Evolutionary conservation across 2,329 filamentous ascomycete genomes (phyloP).

Genomic region (Ascochyta pisi): DNA sequence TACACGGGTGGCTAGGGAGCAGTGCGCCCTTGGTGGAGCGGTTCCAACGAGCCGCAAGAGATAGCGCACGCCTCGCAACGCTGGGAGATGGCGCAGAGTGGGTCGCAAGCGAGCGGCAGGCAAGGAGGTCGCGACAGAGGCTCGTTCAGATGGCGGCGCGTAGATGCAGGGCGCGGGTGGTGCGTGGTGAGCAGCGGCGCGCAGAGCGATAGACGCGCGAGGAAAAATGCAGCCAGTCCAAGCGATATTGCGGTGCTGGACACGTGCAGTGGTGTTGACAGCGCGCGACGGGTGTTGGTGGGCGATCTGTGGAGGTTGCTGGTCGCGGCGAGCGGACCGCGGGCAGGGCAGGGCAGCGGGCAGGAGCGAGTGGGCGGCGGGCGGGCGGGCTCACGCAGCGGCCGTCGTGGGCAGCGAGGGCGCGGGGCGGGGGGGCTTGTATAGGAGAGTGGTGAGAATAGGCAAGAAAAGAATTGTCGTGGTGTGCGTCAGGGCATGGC

Average conservation of each 20-base stretch:
- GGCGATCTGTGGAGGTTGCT: slow-evolving; percentile 20
- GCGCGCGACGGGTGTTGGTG: slow-evolving; percentile 9
- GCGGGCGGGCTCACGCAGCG: slow-evolving; percentile 23
- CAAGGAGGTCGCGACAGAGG: slow-evolving; percentile 28
- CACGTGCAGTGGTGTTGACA: slow-evolving; percentile 15
- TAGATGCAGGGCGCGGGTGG: slow-evolving; percentile 11
- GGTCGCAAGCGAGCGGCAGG: slow-evolving; percentile 26
- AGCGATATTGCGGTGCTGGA: slow-evolving; percentile 12
- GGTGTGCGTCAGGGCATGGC: slow-evolving; percentile 33
- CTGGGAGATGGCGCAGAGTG: slow-evolving; percentile 9
- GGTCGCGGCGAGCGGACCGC: slow-evolving; percentile 25
- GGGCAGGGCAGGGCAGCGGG: slow-evolving; percentile 26
- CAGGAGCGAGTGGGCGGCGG: slow-evolving; percentile 24
- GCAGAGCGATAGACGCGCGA: slow-evolving; percentile 19
- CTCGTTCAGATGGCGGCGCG: slow-evolving; percentile 31
- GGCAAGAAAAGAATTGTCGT: slow-evolving; percentile 35
- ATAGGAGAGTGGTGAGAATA: slow-evolving; percentile 20
- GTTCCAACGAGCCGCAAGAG: slow-evolving; percentile 24
- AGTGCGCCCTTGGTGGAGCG: slow-evolving; percentile 27
- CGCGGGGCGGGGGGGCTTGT: slow-evolving; percentile 17
- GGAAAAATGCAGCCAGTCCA: slow-evolving; percentile 13
- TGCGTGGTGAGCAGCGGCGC: slow-evolving; percentile 9
- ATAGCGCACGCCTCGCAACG: slow-evolving; percentile 25
- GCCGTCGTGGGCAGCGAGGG: slow-evolving; percentile 20
- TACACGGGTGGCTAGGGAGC: slow-evolving; percentile 41